phyloP scores from a whole-genome alignment of 2,329 filamentous ascomycete genomes.

The Fusarium camptoceras region DNA sequence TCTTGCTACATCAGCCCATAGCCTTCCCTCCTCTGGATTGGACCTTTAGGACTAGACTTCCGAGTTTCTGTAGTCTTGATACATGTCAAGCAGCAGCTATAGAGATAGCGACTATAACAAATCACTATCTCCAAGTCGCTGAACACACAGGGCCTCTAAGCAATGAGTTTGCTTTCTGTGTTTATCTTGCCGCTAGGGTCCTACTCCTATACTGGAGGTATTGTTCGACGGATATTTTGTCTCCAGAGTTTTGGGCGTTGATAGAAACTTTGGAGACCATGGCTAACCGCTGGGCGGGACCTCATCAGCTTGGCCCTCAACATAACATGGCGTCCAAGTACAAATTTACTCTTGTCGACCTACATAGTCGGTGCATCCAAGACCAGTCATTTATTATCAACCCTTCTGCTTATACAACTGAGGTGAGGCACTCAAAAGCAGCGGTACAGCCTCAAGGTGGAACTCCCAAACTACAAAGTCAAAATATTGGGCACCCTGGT shows the following conservation, averaged over 20 bases:
- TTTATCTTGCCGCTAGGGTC: slow-evolving; percentile 57
- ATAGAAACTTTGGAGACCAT: slow-evolving; percentile 47
- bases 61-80: slow-evolving; percentile 59
- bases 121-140: slow-evolving; percentile 58
- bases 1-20: slow-evolving; percentile 61
- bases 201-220: slow-evolving; percentile 48
- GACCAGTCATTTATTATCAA: slow-evolving; percentile 22
- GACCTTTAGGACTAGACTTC: slow-evolving; percentile 47
- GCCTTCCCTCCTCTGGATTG: slow-evolving; percentile 55
- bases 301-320: not conserved
- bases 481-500: not conserved
- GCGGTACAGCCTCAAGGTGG: not conserved
- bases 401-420: slow-evolving; percentile 27
- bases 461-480: not conserved
- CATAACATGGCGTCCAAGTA: slow-evolving; percentile 13
- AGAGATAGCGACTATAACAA: slow-evolving; percentile 59
- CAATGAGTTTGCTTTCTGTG: slow-evolving; percentile 58
- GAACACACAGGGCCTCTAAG: slow-evolving; percentile 23
- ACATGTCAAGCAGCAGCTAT: slow-evolving; percentile 59
- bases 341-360: not conserved
- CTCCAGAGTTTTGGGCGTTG: slow-evolving; percentile 45
- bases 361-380: slow-evolving; percentile 4
- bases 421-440: slow-evolving; percentile 23
- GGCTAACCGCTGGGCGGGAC: slow-evolving; percentile 43
- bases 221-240: slow-evolving; percentile 21